Percentiles rank a stretch among this genome's conserved stretches.
Conservation (phyloP, 2,329 filamentous ascomycete genomes). For the Intubia oerlemansii region DNA sequence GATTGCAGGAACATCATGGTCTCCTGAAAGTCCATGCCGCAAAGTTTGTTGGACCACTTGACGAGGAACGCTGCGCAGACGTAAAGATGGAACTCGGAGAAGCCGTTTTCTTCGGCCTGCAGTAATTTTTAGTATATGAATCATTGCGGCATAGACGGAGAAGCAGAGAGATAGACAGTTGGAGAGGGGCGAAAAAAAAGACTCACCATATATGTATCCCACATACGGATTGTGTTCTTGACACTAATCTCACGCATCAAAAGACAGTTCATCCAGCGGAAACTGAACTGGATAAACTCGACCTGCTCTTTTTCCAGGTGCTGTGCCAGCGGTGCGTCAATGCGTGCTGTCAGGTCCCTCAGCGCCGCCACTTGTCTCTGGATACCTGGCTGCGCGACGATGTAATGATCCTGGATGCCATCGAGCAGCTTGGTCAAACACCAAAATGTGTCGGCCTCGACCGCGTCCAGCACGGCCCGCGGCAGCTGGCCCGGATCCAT, state of each 20-base stretch:
- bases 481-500: slow-evolving; percentile 96
- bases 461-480: slow-evolving; percentile 75
- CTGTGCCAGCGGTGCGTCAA: slow-evolving; percentile 64
- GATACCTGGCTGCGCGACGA: slow-evolving; percentile 91
- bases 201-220: slow-evolving; percentile 89
- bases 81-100: slow-evolving; percentile 95
- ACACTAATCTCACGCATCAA: slow-evolving; percentile 96
- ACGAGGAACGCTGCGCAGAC: slow-evolving; percentile 95
- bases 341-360: slow-evolving; percentile 74
- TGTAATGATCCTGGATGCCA: slow-evolving; percentile 97
- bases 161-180: too few relatives aligned
- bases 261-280: slow-evolving; percentile 98
- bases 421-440: slow-evolving; percentile 95
- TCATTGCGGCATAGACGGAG: too few relatives aligned
- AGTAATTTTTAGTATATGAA: not conserved
- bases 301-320: slow-evolving; percentile 82
- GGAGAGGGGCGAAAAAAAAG: not conserved
- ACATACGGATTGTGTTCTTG: slow-evolving; percentile 94
- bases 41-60: slow-evolving; percentile 89
- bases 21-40: slow-evolving; percentile 96
- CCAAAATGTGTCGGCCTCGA: slow-evolving; percentile 97
- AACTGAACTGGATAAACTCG: slow-evolving; percentile 98
- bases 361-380: slow-evolving; percentile 80
- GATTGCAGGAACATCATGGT: slow-evolving; percentile 99
- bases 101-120: slow-evolving; percentile 93